Evolutionary conservation across 2,329 filamentous ascomycete genomes (phyloP).

Genomic region (Cladosporium sp.): DNA sequence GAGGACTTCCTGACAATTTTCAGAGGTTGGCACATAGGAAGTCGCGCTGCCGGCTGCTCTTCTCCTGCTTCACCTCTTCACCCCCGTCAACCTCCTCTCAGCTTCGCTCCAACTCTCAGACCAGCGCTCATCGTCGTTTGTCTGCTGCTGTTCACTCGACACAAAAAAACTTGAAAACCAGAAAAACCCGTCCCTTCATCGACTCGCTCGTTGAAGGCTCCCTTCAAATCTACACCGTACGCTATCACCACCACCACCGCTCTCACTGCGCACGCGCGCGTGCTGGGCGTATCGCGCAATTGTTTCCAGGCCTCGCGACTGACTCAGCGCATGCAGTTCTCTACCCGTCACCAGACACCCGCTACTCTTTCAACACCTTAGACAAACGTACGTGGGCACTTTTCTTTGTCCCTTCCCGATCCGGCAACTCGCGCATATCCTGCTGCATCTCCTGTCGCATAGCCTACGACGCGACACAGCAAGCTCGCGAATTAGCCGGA

Average conservation of each 20-base stretch:
- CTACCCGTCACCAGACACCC: constrained; percentile 18
- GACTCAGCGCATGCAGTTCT: constrained; percentile 7
- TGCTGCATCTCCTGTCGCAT: constrained; percentile 20
- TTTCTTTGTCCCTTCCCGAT: constrained; percentile 19
- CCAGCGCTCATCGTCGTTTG: constrained; percentile 18
- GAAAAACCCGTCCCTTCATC: constrained; percentile 39
- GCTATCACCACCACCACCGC: neutral
- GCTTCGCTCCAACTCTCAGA: constrained; percentile 7
- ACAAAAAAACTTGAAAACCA: constrained; percentile 38
- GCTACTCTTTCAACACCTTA: constrained; percentile 5
- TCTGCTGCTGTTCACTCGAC: constrained; percentile 18
- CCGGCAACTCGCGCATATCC: constrained; percentile 12
- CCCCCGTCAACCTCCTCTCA: constrained; percentile 12
- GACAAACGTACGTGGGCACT: constrained; percentile 23
- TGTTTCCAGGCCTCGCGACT: constrained; percentile 7
- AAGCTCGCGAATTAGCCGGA: neutral
- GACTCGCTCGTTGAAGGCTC: constrained; percentile 28
- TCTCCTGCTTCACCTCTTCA: constrained; percentile 5
- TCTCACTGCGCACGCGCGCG: constrained; percentile 1
- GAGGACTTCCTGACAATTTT: constrained; percentile 13
- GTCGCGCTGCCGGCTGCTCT: constrained; percentile 4
- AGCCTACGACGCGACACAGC: neutral
- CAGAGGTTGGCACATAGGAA: constrained; percentile 13
- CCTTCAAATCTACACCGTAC: constrained; percentile 8
- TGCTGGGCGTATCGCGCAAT: neutral